phyloP scores from a whole-genome alignment of 164 flowering plant species.

The Tetracentron sinense region DNA sequence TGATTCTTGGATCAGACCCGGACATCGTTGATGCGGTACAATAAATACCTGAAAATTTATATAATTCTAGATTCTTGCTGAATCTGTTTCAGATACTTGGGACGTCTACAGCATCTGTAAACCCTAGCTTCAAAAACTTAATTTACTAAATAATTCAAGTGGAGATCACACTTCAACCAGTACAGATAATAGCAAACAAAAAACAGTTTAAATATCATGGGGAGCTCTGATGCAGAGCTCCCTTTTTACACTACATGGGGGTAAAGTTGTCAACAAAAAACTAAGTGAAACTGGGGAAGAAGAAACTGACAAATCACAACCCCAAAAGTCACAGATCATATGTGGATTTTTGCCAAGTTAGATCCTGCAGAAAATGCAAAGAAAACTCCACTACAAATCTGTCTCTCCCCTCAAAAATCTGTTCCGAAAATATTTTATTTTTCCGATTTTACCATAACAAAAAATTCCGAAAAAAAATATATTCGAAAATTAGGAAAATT shows the following conservation, averaged over 20 bases:
- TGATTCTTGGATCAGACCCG: conserved; percentile 46
- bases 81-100: no score
- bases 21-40: conserved; percentile 27
- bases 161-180: no score
- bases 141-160: neutral
- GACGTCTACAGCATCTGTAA: no score
- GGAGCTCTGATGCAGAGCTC: neutral
- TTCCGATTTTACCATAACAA: conserved; percentile 11
- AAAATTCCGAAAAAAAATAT: conserved; percentile 10
- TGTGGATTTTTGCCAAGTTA: neutral
- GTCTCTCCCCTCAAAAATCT: neutral
- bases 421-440: conserved; percentile 5
- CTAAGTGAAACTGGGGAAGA: conserved; percentile 8
- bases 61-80: neutral
- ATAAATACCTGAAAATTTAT: neutral
- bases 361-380: conserved; percentile 6
- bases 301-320: neutral
- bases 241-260: no score
- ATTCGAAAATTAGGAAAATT: conserved; percentile 12
- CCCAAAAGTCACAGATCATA: neutral
- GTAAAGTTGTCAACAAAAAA: conserved; percentile 1
- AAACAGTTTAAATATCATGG: neutral
- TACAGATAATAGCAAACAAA: neutral
- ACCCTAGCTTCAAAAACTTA: no score
- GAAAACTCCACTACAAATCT: no score